Evolutionary conservation across 2,329 filamentous ascomycete genomes (phyloP), one percentile per base, ranked within the genome.

Genomic region (Plectosphaerella sp.): DNA sequence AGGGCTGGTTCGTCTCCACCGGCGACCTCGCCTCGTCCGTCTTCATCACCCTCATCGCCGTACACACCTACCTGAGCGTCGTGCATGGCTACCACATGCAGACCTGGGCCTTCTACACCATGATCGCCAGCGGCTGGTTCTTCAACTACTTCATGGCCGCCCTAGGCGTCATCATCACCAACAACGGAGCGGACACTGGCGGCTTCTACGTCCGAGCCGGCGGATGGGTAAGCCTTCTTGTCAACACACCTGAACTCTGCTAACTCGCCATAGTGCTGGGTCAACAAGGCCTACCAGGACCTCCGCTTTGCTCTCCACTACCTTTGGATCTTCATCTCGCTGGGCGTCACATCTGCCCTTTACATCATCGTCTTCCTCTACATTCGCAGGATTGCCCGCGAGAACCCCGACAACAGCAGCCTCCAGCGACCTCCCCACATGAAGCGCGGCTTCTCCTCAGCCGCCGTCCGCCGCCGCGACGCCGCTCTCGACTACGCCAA

Each of bases 1-100:
- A 90, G 64, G 86, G 84, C n/a, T 84, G 85, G 66, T 82, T 89
- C 47, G 72, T 89, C 3, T 86, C 83, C 5, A 80, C 79, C 0
- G 87, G 86, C 28, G 84, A 88, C 61, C 61, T 89, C 50, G 76
- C 83, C 0, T 84, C 81, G 22, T 86, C 83, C 55, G 77, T 86
- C 50, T 89, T 87, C 64, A 85, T 88, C 57, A 78, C 82, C 3
- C 71, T 74, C 1, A 87, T 89, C 58, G 86, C 84, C 5, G 54
- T 84, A 0, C 85, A 89, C 61, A 88, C 86, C 0, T 88, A 86
- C 58, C 71, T 83, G 7, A 79, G 78, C 0, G 78, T 89, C 2
- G 79, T 88, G 2, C 72, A 73, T 37, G 73, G 78, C 10, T 80
- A 78, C 48, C 73, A 76, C 18, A 66, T 84, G 2, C 72, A 76